Evolutionary conservation across 768 basidiomycete genomes (phyloP), one percentile per base, ranked within the genome.

Genomic region (Rhizopogon sp.): DNA sequence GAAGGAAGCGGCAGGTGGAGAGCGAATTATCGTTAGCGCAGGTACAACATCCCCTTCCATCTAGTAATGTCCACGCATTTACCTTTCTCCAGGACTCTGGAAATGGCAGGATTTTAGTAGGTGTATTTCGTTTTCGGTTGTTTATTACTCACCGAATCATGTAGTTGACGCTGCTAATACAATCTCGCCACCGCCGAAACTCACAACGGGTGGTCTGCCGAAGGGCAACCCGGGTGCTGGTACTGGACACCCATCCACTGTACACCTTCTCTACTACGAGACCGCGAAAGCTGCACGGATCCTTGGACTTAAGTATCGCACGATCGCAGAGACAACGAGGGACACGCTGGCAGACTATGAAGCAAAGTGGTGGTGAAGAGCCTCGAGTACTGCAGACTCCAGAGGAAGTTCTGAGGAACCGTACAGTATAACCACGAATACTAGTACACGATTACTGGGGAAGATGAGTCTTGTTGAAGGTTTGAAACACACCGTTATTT

Each of bases 11-110:
- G 85, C 84, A 0, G 78, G 76, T 3, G 80, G 80, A 1, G 73
- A 87, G 53, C 72, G 87, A 35, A 77, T 87, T 61, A 75, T 88
- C 61, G 58, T 81, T 40, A 68, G 66, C n/a, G 69, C 65, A 2
- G 72, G 74, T 58, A 50, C 52, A 63, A 55, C 52, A 31, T 29
- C 5, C 11, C 1, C 39, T 8, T 53, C 8, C 7, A 17, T 29
- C 6, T 9, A 39, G 10, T 9, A 31, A 11, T 31, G 28, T 14
- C 40, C 11, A 16, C 1, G 22, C 10, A 45, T 43, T 50, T 31
- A 56, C 31, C 25, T 20, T 17, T 46, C 9, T 28, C 11, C 22
- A 69, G 67, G 66, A 8, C 39, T 43, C 6, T 70, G 63, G 60
- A 68, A 64, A 47, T 69, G 67, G 67, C 67, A 69, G 55, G 66